Evolutionary conservation across 2,329 filamentous ascomycete genomes (phyloP), one percentile per base, ranked within the genome.

Genomic region (Botrytis paeoniae): DNA sequence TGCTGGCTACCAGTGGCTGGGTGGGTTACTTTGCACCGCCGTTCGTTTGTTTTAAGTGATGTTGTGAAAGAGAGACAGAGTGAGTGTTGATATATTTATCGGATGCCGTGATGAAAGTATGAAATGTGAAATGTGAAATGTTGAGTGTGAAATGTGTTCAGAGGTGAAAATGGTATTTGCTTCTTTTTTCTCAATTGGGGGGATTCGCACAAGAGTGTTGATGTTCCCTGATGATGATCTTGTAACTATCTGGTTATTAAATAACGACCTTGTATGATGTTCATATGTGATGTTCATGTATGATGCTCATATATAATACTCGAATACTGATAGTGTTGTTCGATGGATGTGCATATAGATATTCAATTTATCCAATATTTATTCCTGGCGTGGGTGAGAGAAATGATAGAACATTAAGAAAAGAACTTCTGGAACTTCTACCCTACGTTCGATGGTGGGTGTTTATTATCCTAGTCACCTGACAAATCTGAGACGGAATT

Each of bases 351-450:
- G 41, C 41, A 43, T 43, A 18, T 45, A 7, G 41, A 43, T 43
- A 20, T 43, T 9, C 43, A 22, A 45, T 22, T 48, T 48, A 25
- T 48, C 10, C 45, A 51, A 12, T n/a, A 6, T n/a, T n/a, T 51
- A n/a, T 51, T 6, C 48, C 22, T 10, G 48, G 48, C 48, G 10
- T 10, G 48, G 48, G 22, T 51, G 9, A 51, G 2, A 1, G 18
- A 45, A 45, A 43, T 43, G 5, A 43, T 43, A 7, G 18, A 45
- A 45, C 43, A 45, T 3, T 3, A 3, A 37, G 48, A 51, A 65
- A 51, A 51, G 16, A 45, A 66, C 63, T 66, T 66, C 63, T 66
- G 43, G 63, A 66, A 66, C 63, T 29, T 66, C 32, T 39, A 1
- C 22, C 48, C 48, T 51, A 14, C 25, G 22, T 14, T 51, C 48